Percentiles rank a stretch among this genome's conserved stretches.
Evolutionary conservation across 2,329 filamentous ascomycete genomes (phyloP).

Genomic region (Scolecobasidium constrictum): DNA sequence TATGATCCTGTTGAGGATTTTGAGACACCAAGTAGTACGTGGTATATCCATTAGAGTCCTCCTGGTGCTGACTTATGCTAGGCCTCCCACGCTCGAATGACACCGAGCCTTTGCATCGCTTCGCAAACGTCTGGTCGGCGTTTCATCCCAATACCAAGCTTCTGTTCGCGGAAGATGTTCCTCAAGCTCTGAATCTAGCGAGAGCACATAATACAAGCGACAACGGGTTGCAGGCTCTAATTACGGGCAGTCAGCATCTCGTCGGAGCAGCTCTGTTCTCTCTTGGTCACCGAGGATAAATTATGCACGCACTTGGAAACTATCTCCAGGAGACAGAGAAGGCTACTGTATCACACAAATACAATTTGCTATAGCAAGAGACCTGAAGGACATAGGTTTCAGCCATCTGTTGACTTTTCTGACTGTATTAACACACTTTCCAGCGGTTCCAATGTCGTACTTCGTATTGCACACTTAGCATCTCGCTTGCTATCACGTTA

Average conservation of each 20-base stretch:
- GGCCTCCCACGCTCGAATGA: background rate
- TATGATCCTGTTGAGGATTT: background rate
- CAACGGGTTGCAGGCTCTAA: slow-evolving; percentile 43
- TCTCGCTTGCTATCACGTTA: too few species aligned
- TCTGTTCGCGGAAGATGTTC: background rate
- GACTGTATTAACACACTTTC: too few species aligned
- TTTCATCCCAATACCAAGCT: background rate
- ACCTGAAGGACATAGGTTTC: too few species aligned
- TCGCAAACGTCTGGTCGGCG: background rate
- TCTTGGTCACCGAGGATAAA: too few species aligned
- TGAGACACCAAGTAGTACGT: background rate
- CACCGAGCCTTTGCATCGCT: background rate
- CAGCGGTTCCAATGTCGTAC: too few species aligned
- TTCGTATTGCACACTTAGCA: too few species aligned
- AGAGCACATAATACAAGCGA: too few species aligned
- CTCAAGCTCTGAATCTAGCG: background rate
- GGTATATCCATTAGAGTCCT: background rate
- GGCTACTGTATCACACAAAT: too few species aligned
- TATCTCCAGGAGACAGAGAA: too few species aligned
- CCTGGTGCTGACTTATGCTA: background rate
- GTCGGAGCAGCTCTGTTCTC: slow-evolving; percentile 72
- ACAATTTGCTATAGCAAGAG: too few species aligned
- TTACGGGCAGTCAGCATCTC: slow-evolving; percentile 77
- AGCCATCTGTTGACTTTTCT: too few species aligned
- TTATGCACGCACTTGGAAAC: too few species aligned